Evolutionary conservation across 805 yeast species (phyloP).

Genomic region (Suhomyces sp.): DNA sequence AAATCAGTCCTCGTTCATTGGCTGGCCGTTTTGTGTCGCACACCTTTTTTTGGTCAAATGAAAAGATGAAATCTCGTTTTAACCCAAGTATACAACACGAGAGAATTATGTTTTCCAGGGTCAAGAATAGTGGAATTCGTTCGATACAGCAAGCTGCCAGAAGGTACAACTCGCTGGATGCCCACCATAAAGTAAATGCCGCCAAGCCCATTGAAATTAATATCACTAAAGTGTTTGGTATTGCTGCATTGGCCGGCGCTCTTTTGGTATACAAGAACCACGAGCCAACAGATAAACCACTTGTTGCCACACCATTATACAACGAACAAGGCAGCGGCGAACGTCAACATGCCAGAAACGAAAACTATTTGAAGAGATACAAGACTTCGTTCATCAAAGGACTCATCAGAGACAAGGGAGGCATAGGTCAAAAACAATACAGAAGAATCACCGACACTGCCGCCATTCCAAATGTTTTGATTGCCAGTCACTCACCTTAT

Average conservation of each 20-base stretch:
- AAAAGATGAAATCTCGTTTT: background rate
- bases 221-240: conserved; percentile 39
- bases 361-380: conserved; percentile 36
- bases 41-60: conserved; percentile 2
- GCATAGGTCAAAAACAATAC: conserved; percentile 42
- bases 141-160: conserved; percentile 10
- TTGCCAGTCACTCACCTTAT: conserved; percentile 40
- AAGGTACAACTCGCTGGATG: conserved; percentile 13
- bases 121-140: conserved; percentile 8
- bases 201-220: conserved; percentile 34
- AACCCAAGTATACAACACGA: background rate
- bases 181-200: conserved; percentile 10
- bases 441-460: conserved; percentile 30
- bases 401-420: conserved; percentile 44
- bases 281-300: conserved; percentile 32
- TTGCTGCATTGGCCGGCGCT: conserved; percentile 40
- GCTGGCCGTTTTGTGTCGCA: conserved; percentile 4
- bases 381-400: conserved; percentile 42
- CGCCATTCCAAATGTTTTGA: conserved; percentile 30
- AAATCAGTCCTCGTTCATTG: conserved; percentile 2
- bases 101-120: conserved; percentile 12
- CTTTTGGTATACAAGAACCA: conserved; percentile 32
- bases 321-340: conserved; percentile 27
- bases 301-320: conserved; percentile 37
- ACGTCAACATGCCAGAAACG: conserved; percentile 34